Conservation (phyloP, 192 early-diverging fungal species). For the Rhizoclosmatium sp. region DNA sequence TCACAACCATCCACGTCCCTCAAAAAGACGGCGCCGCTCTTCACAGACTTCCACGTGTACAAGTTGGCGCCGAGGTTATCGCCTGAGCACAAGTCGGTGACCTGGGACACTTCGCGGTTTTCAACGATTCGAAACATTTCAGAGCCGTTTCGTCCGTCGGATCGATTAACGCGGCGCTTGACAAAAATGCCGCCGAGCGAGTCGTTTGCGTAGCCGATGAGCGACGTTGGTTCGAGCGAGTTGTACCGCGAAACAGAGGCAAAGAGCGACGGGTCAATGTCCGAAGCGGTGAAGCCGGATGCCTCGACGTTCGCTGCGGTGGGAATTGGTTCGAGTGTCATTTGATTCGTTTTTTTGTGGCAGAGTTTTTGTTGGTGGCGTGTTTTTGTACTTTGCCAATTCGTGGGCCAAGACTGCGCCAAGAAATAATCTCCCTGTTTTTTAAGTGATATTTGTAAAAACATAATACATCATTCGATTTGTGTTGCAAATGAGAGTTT, state of each 20-base stretch:
- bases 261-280: not conserved
- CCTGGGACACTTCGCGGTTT: not conserved
- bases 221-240: not conserved
- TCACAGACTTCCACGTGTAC: not conserved
- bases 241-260: not conserved
- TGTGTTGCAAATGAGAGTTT: no score
- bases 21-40: not conserved
- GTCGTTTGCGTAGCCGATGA: not conserved
- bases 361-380: no score
- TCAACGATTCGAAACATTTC: conserved; percentile 4
- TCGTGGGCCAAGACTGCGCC: no score
- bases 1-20: not conserved
- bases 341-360: no score
- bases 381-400: no score
- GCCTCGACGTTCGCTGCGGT: not conserved
- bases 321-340: not conserved
- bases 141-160: not conserved
- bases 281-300: not conserved
- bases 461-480: no score
- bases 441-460: no score
- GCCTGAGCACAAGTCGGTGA: conserved; percentile 1
- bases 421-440: no score
- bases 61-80: conserved; percentile 9
- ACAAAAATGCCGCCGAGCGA: not conserved
- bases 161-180: not conserved